Percentiles rank a stretch among this genome's conserved stretches.
Conservation (phyloP, 805 yeast genomes). For the Teunomyces pallodes region DNA sequence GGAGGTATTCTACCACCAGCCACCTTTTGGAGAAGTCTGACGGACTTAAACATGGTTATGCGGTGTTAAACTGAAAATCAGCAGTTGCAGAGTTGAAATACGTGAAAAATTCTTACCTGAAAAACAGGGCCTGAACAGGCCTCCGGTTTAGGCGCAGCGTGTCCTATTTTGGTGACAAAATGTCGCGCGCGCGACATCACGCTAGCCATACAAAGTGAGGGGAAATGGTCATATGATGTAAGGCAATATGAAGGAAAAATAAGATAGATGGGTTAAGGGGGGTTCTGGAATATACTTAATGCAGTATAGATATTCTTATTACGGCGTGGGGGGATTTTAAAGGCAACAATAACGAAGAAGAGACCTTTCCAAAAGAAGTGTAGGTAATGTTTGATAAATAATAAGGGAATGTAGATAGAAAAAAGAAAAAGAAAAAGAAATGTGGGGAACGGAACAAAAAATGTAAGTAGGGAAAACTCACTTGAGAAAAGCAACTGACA, state of each 20-base stretch:
- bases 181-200: not conserved
- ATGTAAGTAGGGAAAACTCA: too few species aligned
- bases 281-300: too few species aligned
- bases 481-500: not conserved
- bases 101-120: not conserved
- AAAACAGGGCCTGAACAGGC: not conserved
- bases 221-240: not conserved
- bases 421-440: too few species aligned
- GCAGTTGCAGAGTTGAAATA: slow-evolving; percentile 1
- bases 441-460: too few species aligned
- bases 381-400: too few species aligned
- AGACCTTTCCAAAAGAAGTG: too few species aligned
- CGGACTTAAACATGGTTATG: slow-evolving; percentile 23
- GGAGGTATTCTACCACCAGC: slow-evolving; percentile 18
- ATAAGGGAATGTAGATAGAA: too few species aligned
- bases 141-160: slow-evolving; percentile 1
- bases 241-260: not conserved
- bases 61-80: not conserved
- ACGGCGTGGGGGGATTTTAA: too few species aligned
- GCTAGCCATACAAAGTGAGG: not conserved
- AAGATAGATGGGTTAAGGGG: not conserved
- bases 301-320: too few species aligned
- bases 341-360: too few species aligned
- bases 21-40: slow-evolving; percentile 24
- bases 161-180: not conserved